A percentile compares a stretch with the other conserved stretches of the same genome.
phyloP scores from a whole-genome alignment of 1,284 basidiomycete genomes.

The Trichosporon coremiiforme region DNA sequence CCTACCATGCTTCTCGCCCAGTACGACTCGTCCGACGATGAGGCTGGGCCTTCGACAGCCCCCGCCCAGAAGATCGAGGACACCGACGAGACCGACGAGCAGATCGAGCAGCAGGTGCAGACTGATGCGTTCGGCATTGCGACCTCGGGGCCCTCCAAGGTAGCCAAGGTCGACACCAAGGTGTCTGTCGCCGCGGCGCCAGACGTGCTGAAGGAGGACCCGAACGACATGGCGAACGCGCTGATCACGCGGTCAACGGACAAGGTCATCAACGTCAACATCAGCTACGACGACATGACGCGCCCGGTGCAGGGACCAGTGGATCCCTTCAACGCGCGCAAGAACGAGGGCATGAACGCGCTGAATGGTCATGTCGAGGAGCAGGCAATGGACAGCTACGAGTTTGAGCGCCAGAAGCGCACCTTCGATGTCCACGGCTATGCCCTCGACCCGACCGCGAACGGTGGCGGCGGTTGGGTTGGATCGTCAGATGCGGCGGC shows the following conservation, averaged over 20 bases:
- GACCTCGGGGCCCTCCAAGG: slow-evolving; percentile 22
- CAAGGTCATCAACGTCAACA: slow-evolving; percentile 97
- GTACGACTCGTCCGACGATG: slow-evolving; percentile 56
- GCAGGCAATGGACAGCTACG: slow-evolving; percentile 89
- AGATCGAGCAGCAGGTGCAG: slow-evolving; percentile 46
- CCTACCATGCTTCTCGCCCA: slow-evolving; percentile 44
- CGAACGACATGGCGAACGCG: slow-evolving; percentile 69
- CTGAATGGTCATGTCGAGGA: slow-evolving; percentile 90
- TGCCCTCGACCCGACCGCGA: slow-evolving; percentile 83
- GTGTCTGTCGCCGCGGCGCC: slow-evolving; percentile 63
- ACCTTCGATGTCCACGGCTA: slow-evolving; percentile 95
- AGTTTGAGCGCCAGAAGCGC: slow-evolving; percentile 89
- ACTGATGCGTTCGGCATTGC: slow-evolving; percentile 53
- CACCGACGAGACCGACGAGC: slow-evolving; percentile 50
- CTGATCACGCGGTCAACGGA: slow-evolving; percentile 88
- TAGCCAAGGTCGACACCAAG: slow-evolving; percentile 30
- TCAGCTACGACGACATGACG: slow-evolving; percentile 86
- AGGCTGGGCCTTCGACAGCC: slow-evolving; percentile 27
- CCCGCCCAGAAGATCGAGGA: slow-evolving; percentile 22
- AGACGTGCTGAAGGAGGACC: slow-evolving; percentile 84
- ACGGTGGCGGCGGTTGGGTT: slow-evolving; percentile 62
- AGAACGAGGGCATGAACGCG: slow-evolving; percentile 72
- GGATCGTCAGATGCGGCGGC: slow-evolving; percentile 75
- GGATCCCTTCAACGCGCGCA: slow-evolving; percentile 87
- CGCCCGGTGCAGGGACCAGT: slow-evolving; percentile 84